Percentiles rank a stretch among this genome's conserved stretches.
Conservation (phyloP, 495 filamentous ascomycete species). For the Aspergillus taichungensis region DNA sequence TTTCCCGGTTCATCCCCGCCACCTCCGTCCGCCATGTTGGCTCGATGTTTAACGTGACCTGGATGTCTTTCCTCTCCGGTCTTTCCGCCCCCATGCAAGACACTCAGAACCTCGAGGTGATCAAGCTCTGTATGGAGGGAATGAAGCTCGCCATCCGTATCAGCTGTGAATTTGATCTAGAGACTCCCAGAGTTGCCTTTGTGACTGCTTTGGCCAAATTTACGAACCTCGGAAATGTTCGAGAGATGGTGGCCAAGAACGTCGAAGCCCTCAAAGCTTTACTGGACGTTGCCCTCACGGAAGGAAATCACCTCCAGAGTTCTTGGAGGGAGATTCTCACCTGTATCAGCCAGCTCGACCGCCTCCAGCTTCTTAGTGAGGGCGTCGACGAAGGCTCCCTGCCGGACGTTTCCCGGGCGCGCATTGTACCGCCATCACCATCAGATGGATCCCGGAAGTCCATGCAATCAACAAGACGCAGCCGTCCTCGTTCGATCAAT, state of each 20-base stretch:
- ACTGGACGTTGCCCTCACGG: conserved; percentile 82
- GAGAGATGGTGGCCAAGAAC: conserved; percentile 94
- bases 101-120: conserved; percentile 81
- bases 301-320: conserved; percentile 77
- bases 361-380: conserved; percentile 87
- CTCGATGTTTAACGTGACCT: conserved; percentile 97
- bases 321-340: conserved; percentile 95
- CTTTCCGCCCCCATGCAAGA: conserved; percentile 87
- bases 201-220: conserved; percentile 88
- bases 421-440: conserved; percentile 51
- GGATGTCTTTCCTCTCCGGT: conserved; percentile 97
- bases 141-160: conserved; percentile 88
- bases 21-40: conserved; percentile 91
- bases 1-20: conserved; percentile 78
- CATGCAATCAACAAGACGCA: conserved; percentile 53
- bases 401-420: conserved; percentile 83
- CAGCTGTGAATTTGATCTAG: conserved; percentile 85
- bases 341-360: conserved; percentile 92
- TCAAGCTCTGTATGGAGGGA: conserved; percentile 87
- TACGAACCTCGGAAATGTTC: conserved; percentile 89
- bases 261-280: conserved; percentile 86
- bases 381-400: conserved; percentile 88
- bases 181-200: conserved; percentile 86
- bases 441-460: conserved; percentile 50
- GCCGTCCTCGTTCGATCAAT: conserved; percentile 56